Conservation (phyloP, 306 rosid species). For the Medicago ruthenica region DNA sequence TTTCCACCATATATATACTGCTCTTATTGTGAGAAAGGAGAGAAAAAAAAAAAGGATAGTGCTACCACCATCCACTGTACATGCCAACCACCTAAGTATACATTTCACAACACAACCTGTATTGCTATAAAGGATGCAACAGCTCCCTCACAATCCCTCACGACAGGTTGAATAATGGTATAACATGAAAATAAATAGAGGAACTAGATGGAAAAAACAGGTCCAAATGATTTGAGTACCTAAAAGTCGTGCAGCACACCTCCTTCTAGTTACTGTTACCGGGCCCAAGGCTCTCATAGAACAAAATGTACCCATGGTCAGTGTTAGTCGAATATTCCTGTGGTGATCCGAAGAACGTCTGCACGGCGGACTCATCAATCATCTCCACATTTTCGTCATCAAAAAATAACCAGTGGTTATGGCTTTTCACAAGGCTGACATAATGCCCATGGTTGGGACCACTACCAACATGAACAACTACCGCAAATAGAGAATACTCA, state of each 20-base stretch:
- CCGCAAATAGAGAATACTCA: constrained; percentile 94
- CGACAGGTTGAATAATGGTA: constrained; percentile 64
- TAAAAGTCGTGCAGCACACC: constrained; percentile 49
- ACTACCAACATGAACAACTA: constrained; percentile 96
- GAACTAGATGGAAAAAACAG: constrained; percentile 45
- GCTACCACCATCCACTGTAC: constrained; percentile 83
- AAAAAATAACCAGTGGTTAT: constrained; percentile 97
- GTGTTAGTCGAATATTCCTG: constrained; percentile 97
- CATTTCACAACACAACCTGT: constrained; percentile 72
- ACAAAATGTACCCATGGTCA: constrained; percentile 96
- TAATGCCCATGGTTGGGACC: constrained; percentile 99
- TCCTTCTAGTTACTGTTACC: constrained; percentile 63
- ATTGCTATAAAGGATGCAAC: constrained; percentile 62
- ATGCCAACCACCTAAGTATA: constrained; percentile 80
- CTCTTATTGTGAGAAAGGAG: constrained; percentile 62
- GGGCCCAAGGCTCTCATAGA: constrained; percentile 86
- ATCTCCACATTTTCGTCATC: constrained; percentile 98
- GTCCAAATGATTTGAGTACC: constrained; percentile 59
- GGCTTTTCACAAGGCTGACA: constrained; percentile 99
- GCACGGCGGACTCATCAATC: constrained; percentile 98
- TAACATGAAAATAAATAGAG: constrained; percentile 53
- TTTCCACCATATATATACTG: constrained; percentile 66
- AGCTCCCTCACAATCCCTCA: constrained; percentile 48
- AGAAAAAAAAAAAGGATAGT: constrained; percentile 49
- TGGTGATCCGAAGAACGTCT: constrained; percentile 98